Percentiles rank a stretch among this genome's conserved stretches.
phyloP scores from a whole-genome alignment of 176 grass and related monocot species.

The Ampelocalamus luodianensis region DNA sequence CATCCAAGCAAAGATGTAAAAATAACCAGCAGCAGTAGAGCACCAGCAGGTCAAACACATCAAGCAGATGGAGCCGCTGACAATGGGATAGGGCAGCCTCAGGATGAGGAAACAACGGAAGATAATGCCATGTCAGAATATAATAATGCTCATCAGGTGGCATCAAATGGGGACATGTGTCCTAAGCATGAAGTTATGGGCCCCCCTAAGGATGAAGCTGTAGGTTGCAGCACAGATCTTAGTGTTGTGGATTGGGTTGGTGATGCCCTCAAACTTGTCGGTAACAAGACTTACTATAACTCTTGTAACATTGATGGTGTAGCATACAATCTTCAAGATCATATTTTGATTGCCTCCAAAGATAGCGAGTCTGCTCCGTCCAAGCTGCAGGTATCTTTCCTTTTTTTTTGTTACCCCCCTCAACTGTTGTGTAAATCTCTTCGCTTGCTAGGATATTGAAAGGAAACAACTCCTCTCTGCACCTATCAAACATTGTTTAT shows the following conservation, averaged over 20 bases:
- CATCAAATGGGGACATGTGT: slow-evolving; percentile 26
- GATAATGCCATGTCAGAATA: slow-evolving; percentile 21
- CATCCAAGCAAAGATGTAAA: background rate
- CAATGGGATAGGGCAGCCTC: background rate
- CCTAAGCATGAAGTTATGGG: slow-evolving; percentile 30
- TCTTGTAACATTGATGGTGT: slow-evolving; percentile 50
- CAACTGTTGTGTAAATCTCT: background rate
- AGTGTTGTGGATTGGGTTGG: slow-evolving; percentile 52
- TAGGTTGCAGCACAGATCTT: slow-evolving; percentile 30
- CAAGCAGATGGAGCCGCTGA: background rate
- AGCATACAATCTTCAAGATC: slow-evolving; percentile 54
- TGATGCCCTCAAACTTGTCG: slow-evolving; percentile 42
- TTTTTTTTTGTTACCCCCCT: slow-evolving; percentile 4
- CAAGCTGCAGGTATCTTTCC: slow-evolving; percentile 47
- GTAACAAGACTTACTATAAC: slow-evolving; percentile 46
- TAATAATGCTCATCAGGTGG: slow-evolving; percentile 7
- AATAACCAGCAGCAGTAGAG: background rate
- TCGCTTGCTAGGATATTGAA: background rate
- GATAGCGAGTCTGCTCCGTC: slow-evolving; percentile 33
- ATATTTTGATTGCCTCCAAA: slow-evolving; percentile 47
- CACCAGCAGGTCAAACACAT: slow-evolving; percentile 29
- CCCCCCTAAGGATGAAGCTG: slow-evolving; percentile 16
- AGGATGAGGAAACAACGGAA: slow-evolving; percentile 7
- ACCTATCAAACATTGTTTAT: background rate
- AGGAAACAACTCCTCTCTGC: background rate